phyloP scores from a whole-genome alignment of 306 rosid species.

The Canavalia ensiformis region DNA sequence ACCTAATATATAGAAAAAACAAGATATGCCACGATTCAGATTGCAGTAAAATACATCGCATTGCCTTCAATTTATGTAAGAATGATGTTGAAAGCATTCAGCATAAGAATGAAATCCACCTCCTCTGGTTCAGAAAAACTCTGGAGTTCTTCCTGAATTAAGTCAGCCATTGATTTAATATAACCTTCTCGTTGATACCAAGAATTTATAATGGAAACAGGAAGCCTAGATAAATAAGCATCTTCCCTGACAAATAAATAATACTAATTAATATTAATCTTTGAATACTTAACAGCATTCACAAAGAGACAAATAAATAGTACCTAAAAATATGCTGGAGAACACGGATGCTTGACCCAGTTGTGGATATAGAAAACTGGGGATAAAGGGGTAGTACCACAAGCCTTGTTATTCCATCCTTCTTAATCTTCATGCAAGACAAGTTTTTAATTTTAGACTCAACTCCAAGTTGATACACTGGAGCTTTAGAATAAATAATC shows the following conservation, averaged over 20 bases:
- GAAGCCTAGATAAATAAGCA: slow-evolving; percentile 71
- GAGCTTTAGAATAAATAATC: slow-evolving; percentile 15
- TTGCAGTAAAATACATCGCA: slow-evolving; percentile 31
- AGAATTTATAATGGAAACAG: slow-evolving; percentile 92
- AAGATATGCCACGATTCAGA: slow-evolving; percentile 26
- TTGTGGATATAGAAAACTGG: slow-evolving; percentile 98
- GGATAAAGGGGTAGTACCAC: slow-evolving; percentile 98
- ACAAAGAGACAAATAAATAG: slow-evolving; percentile 34
- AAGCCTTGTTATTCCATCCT: slow-evolving; percentile 87
- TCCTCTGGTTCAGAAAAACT: slow-evolving; percentile 72
- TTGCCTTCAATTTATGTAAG: slow-evolving; percentile 11
- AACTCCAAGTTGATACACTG: slow-evolving; percentile 41
- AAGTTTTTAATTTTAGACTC: slow-evolving; percentile 39
- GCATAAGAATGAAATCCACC: slow-evolving; percentile 59
- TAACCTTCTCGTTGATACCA: slow-evolving; percentile 98
- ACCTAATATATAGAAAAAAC: slow-evolving; percentile 58
- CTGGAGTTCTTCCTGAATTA: slow-evolving; percentile 83
- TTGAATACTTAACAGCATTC: slow-evolving; percentile 35
- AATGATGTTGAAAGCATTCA: slow-evolving; percentile 31
- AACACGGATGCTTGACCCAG: slow-evolving; percentile 96
- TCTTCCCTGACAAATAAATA: slow-evolving; percentile 77
- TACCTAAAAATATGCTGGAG: slow-evolving; percentile 85
- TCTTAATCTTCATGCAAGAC: slow-evolving; percentile 75
- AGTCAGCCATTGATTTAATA: slow-evolving; percentile 90
- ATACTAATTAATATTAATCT: slow-evolving; percentile 41